A percentile compares a stretch with the other conserved stretches of the same genome.
Evolutionary conservation across 2,329 filamentous ascomycete genomes (phyloP).

Genomic region (Talaromyces sp.): DNA sequence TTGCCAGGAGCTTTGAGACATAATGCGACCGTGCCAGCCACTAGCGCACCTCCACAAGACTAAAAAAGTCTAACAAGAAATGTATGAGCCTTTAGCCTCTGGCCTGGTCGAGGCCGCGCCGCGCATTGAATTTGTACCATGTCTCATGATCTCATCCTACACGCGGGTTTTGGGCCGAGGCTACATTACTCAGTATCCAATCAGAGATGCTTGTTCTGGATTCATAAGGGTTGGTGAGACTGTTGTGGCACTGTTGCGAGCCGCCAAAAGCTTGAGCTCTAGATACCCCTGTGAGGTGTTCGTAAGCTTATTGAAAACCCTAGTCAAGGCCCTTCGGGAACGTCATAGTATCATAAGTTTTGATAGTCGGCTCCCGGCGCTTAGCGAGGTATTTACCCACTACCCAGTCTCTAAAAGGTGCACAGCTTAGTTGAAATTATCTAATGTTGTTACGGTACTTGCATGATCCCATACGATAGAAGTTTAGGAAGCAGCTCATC

Average conservation of each 20-base stretch:
- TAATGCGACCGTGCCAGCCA: neutral
- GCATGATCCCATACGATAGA: neutral
- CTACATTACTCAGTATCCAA: neutral
- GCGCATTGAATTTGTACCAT: neutral
- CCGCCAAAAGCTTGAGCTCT: neutral
- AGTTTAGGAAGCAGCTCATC: too few species aligned
- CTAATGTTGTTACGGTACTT: neutral
- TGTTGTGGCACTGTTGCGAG: neutral
- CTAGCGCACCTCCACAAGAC: neutral
- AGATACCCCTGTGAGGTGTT: neutral
- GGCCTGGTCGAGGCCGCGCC: neutral
- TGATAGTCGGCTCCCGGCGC: neutral
- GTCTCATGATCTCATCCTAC: neutral
- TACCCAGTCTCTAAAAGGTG: neutral
- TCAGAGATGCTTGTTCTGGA: neutral
- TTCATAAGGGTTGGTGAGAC: neutral
- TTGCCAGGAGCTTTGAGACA: neutral
- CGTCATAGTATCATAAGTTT: neutral
- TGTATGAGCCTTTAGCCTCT: neutral
- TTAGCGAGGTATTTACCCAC: neutral
- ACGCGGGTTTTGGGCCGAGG: neutral
- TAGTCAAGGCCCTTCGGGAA: neutral
- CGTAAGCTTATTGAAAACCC: slow-evolving; percentile 1
- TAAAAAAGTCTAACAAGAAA: neutral
- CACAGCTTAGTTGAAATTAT: neutral